Conservation (phyloP, 2,329 filamentous ascomycete genomes). For the Clonostachys solani region DNA sequence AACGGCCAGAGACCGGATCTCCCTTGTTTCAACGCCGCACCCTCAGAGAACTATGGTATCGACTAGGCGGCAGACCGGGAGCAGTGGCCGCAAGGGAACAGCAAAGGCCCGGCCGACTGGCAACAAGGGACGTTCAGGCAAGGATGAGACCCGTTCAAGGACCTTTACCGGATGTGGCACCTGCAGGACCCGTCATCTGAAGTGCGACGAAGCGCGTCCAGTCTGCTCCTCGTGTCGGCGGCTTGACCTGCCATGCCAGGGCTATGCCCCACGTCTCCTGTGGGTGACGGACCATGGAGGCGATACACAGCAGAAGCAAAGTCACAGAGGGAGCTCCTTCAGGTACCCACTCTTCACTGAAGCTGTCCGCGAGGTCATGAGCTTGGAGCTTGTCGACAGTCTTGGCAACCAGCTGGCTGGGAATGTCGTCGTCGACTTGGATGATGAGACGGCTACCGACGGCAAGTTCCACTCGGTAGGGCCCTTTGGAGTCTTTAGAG, state of each 20-base stretch:
- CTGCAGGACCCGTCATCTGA: conserved; percentile 31
- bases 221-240: conserved; percentile 28
- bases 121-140: background rate
- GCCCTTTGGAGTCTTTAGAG: conserved; percentile 9
- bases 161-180: conserved; percentile 27
- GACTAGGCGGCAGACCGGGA: background rate
- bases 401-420: conserved; percentile 15
- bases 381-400: conserved; percentile 21
- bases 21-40: background rate
- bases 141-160: background rate
- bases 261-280: conserved; percentile 28
- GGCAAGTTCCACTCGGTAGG: conserved; percentile 4
- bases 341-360: conserved; percentile 38
- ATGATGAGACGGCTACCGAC: conserved; percentile 4
- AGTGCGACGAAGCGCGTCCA: conserved; percentile 37
- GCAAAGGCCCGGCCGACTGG: background rate
- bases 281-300: conserved; percentile 20
- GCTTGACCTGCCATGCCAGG: conserved; percentile 26
- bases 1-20: background rate
- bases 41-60: background rate
- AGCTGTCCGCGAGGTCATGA: conserved; percentile 23
- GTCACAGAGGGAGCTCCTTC: conserved; percentile 20
- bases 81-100: background rate
- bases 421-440: conserved; percentile 15
- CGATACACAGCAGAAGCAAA: conserved; percentile 10